A percentile compares a stretch with the other conserved stretches of the same genome.
These are phyloP conservation scores for Lichtheimia corymbifera DNA, from an alignment of 371 early-diverging fungal genomes.

Conservation along the genomic window DNA sequence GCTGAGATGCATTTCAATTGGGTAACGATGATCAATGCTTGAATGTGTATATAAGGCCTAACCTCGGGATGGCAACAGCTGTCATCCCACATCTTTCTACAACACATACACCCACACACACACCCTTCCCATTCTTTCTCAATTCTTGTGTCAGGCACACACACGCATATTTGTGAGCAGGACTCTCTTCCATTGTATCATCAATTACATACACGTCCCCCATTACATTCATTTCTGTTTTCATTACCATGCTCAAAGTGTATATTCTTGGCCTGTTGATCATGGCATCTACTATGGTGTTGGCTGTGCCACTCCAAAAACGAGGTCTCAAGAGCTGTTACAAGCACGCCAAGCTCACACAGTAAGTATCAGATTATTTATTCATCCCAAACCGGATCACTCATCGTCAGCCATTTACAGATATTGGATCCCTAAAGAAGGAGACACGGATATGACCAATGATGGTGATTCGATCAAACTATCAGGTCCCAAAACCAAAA, in stretches of 20 bases:
- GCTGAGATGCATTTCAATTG: no score
- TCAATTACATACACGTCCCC: no score
- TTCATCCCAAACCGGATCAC: background rate
- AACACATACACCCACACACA: background rate
- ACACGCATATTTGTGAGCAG: background rate
- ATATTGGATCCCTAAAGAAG: constrained; percentile 39
- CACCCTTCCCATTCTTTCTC: background rate
- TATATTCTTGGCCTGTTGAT: background rate
- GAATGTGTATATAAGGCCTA: background rate
- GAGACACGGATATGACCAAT: constrained; percentile 27
- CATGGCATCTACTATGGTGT: background rate
- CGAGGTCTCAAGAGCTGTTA: constrained; percentile 16
- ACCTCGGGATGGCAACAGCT: background rate
- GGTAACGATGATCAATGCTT: background rate
- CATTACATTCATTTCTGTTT: constrained; percentile 5
- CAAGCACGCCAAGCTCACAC: constrained; percentile 14
- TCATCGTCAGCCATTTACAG: background rate
- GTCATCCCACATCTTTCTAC: background rate
- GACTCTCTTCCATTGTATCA: background rate
- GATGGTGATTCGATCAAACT: constrained; percentile 20
- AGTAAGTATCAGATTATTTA: background rate
- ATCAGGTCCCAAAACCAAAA: constrained; percentile 20
- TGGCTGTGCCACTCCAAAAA: constrained; percentile 6
- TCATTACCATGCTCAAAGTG: background rate
- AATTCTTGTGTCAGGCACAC: background rate